Evolutionary conservation across 225 moss, liverwort and hornwort genomes (phyloP).

Genomic region (Neckera pumila): DNA sequence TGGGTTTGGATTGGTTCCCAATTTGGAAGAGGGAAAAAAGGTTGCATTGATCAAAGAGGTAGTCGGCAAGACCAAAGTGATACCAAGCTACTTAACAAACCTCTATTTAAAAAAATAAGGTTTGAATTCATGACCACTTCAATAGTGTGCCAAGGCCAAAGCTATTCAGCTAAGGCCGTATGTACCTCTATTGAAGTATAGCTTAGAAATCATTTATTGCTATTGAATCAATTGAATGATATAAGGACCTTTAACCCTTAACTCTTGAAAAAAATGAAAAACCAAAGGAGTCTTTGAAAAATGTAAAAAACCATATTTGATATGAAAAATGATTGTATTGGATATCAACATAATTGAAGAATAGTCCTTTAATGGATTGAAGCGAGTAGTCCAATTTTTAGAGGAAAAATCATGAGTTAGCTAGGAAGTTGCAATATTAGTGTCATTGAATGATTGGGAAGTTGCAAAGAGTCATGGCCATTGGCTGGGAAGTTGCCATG

Average conservation of each 20-base stretch:
- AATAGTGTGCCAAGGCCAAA: not conserved
- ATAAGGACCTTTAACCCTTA: not conserved
- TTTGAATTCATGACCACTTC: not conserved
- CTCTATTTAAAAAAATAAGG: accelerated
- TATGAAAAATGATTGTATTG: accelerated
- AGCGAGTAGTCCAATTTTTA: not conserved
- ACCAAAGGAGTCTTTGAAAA: accelerated
- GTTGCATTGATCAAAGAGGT: not conserved
- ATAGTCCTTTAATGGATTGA: accelerated
- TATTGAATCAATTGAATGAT: not conserved
- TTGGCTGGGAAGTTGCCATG: too few relatives aligned
- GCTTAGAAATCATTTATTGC: not conserved
- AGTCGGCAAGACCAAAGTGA: not conserved
- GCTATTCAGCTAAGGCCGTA: too few relatives aligned
- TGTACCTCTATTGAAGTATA: not conserved
- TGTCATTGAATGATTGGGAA: too few relatives aligned
- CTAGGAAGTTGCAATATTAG: too few relatives aligned
- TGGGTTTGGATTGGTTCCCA: not conserved
- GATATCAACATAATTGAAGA: not conserved
- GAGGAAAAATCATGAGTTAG: too few relatives aligned
- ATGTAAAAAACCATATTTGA: not conserved
- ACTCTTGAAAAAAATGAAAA: accelerated
- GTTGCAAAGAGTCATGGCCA: too few relatives aligned
- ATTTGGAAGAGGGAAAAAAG: not conserved
- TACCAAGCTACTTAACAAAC: too few relatives aligned